These are phyloP conservation scores for Sarocladiaceae sp. DNA, from an alignment of 2,329 filamentous ascomycete species.

Conservation along the genomic window DNA sequence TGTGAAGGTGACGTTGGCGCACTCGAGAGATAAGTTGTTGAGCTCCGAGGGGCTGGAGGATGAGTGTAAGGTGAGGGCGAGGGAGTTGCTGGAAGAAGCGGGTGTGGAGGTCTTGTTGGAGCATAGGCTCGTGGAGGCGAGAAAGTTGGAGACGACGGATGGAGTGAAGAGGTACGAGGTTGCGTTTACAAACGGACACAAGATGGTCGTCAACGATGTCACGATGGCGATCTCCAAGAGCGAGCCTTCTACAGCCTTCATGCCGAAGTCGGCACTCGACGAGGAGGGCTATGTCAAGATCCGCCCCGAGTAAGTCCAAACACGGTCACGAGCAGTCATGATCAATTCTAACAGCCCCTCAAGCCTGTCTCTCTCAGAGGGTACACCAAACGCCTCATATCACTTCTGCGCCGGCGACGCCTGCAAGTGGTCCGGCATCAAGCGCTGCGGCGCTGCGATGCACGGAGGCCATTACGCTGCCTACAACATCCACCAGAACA, in stretches of 20 bases:
- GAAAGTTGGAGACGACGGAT: slow-evolving; percentile 37
- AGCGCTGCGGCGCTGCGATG: slow-evolving; percentile 71
- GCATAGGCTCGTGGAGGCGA: slow-evolving; percentile 47
- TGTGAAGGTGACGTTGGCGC: slow-evolving; percentile 64
- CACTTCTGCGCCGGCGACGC: slow-evolving; percentile 70
- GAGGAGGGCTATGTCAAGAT: slow-evolving; percentile 62
- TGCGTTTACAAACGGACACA: slow-evolving; percentile 53
- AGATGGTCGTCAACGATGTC: slow-evolving; percentile 56
- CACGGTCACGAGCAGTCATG: not conserved
- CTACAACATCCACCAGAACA: slow-evolving; percentile 59
- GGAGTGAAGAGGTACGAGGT: slow-evolving; percentile 37
- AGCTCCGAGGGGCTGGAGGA: slow-evolving; percentile 68
- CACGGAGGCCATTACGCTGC: slow-evolving; percentile 63
- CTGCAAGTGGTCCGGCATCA: slow-evolving; percentile 68
- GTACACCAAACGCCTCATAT: slow-evolving; percentile 46
- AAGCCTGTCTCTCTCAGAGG: slow-evolving; percentile 48
- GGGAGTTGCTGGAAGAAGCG: slow-evolving; percentile 51
- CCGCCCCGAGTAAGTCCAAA: slow-evolving; percentile 39
- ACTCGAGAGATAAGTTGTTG: slow-evolving; percentile 63
- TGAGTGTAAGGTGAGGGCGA: slow-evolving; percentile 57
- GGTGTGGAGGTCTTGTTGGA: slow-evolving; percentile 61
- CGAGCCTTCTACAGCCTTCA: slow-evolving; percentile 54
- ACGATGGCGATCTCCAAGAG: slow-evolving; percentile 63
- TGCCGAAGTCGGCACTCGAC: slow-evolving; percentile 54
- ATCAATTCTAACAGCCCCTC: slow-evolving; percentile 1